Evolutionary conservation across 345 rosid species (phyloP).

Genomic region (Cardamine chenopodiifolia): DNA sequence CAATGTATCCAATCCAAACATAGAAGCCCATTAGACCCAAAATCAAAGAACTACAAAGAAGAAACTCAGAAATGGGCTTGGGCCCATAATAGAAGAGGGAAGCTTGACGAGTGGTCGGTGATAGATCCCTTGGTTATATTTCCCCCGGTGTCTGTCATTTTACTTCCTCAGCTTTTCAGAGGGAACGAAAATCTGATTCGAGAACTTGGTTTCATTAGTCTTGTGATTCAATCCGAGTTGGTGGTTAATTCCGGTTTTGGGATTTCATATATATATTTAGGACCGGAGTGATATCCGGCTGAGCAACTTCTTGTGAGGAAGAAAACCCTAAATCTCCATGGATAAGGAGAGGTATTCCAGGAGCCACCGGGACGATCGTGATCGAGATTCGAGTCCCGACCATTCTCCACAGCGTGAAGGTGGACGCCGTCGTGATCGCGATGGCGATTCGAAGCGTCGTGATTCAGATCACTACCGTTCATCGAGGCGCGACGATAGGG

Average conservation of each 20-base stretch:
- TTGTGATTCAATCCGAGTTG: background rate
- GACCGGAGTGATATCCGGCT: background rate
- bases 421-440: conserved; percentile 46
- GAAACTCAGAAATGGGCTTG: background rate
- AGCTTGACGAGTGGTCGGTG: background rate
- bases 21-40: background rate
- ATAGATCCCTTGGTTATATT: background rate
- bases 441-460: conserved; percentile 53
- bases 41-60: background rate
- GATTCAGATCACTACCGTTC: conserved; percentile 58
- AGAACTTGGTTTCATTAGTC: background rate
- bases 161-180: background rate
- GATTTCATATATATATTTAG: background rate
- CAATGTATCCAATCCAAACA: background rate
- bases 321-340: conserved; percentile 53
- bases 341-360: conserved; percentile 58
- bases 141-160: background rate
- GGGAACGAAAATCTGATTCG: conserved; percentile 4
- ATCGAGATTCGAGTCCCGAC: conserved; percentile 52
- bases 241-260: conserved; percentile 25
- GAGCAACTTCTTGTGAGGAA: background rate
- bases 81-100: background rate
- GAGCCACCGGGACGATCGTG: conserved; percentile 53
- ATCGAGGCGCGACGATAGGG: conserved; percentile 53
- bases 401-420: conserved; percentile 45